A percentile compares a stretch with the other conserved stretches of the same genome.
These are phyloP conservation scores for Arthrobotrys pseudoclavata DNA, from an alignment of 2,329 filamentous ascomycete species.

Conservation along the genomic window DNA sequence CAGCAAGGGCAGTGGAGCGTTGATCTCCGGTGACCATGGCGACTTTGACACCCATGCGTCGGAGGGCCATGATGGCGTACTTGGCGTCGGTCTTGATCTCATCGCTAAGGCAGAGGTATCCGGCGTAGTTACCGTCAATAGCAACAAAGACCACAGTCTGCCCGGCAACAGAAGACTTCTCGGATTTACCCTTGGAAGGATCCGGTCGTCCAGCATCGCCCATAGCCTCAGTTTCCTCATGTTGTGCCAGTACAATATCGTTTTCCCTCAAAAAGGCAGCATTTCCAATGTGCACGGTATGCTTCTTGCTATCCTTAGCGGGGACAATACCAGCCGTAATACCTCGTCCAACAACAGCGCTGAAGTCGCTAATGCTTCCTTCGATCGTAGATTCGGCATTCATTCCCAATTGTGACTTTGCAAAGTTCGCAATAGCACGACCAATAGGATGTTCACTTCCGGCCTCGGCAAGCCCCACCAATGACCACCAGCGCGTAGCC, in stretches of 20 bases:
- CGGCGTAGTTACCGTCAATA: slow-evolving; percentile 84
- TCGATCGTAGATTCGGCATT: slow-evolving; percentile 80
- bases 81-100: slow-evolving; percentile 89
- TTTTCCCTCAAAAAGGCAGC: slow-evolving; percentile 80
- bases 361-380: slow-evolving; percentile 87
- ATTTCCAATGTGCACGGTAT: slow-evolving; percentile 87
- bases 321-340: slow-evolving; percentile 87
- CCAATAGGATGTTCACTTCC: slow-evolving; percentile 96
- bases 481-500: slow-evolving; percentile 89
- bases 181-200: slow-evolving; percentile 66
- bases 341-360: slow-evolving; percentile 84
- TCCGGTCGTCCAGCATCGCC: slow-evolving; percentile 63
- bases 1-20: slow-evolving; percentile 82
- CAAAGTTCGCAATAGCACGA: slow-evolving; percentile 82
- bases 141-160: slow-evolving; percentile 93
- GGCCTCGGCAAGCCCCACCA: slow-evolving; percentile 94
- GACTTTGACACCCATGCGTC: slow-evolving; percentile 85
- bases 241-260: slow-evolving; percentile 75
- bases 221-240: slow-evolving; percentile 75
- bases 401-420: slow-evolving; percentile 81
- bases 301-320: slow-evolving; percentile 77
- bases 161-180: slow-evolving; percentile 70
- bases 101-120: slow-evolving; percentile 86
- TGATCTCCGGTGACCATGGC: slow-evolving; percentile 97
- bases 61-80: slow-evolving; percentile 83